phyloP scores from a whole-genome alignment of 1,139 yeast species.

The Wickerhamomyces sp. region DNA sequence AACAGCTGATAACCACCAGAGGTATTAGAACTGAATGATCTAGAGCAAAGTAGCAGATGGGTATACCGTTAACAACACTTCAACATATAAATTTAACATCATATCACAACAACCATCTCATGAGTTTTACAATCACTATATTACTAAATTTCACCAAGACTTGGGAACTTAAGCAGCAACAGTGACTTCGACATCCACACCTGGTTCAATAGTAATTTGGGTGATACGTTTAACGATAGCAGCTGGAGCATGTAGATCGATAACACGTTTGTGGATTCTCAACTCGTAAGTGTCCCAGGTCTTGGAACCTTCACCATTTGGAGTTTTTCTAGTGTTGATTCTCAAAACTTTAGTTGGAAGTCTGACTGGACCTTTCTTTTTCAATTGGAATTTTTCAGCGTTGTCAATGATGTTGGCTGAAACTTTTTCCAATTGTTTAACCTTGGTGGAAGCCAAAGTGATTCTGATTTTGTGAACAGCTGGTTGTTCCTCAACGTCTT shows the following conservation, averaged over 20 bases:
- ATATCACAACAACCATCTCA: constrained; percentile 1
- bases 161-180: constrained; percentile 28
- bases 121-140: too few species aligned
- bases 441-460: constrained; percentile 98
- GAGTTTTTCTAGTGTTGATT: constrained; percentile 99
- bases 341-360: constrained; percentile 98
- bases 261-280: constrained; percentile 99
- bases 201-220: constrained; percentile 84
- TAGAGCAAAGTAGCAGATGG: constrained; percentile 17
- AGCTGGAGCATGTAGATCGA: constrained; percentile 98
- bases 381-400: constrained; percentile 77
- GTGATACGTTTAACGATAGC: constrained; percentile 92
- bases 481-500: constrained; percentile 79
- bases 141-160: not conserved
- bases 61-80: constrained; percentile 3
- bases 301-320: constrained; percentile 99
- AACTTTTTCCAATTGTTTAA: constrained; percentile 94
- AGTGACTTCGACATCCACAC: constrained; percentile 57
- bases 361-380: constrained; percentile 98
- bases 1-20: constrained; percentile 26
- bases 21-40: constrained; percentile 25
- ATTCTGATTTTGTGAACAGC: constrained; percentile 97
- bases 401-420: constrained; percentile 85
- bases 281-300: constrained; percentile 99
- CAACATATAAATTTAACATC: constrained; percentile 8